Evolutionary conservation across 2,329 filamentous ascomycete species (phyloP), one percentile per base, ranked within the genome.

Genomic region (Alternaria triticina): DNA sequence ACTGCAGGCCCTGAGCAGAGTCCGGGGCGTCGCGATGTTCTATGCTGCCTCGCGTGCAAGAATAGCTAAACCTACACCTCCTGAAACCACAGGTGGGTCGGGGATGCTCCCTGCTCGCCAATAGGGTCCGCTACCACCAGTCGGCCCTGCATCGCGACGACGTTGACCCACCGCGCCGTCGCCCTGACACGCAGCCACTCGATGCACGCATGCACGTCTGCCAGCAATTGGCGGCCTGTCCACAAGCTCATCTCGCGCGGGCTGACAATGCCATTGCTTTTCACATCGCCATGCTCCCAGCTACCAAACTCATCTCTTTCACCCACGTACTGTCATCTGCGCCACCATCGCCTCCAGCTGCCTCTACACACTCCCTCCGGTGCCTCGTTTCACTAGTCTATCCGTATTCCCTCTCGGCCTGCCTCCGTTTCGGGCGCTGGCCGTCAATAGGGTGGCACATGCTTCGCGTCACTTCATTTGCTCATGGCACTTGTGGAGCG

Each of bases 131-230:
- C 64, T 62, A 49, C 59, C 46, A 56, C 33, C 8, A 54, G 52
- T 61, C 61, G 66, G 68, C 69, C 71, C 70, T 73, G 71, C 69
- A 59, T 63, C 64, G 58, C 60, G 61, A 70, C 69, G 68, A 66
- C 65, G 66, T 67, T 62, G 64, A 57, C 65, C 62, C 61, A 52
- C 54, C 52, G 36, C 64, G 49, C 57, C 58, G 51, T 44, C 66
- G 54, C 54, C 61, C 49, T 63, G 59, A 63, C 59, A 65, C 59
- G 20, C 36, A 47, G 46, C 58, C 61, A 61, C 36, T 40, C 36
- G 36, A 40, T 40, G 36, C 61, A 25, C 49, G 40, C 30, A 51
- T 44, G 47, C 40, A 20, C 46, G 8, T n/a, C 10, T 36, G 43
- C 12, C 62, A 52, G 25, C 59, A 52, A 57, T 65, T 62, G 61